phyloP scores from a whole-genome alignment of 2,329 filamentous ascomycete genomes.

The Hypoxylon sp. region DNA sequence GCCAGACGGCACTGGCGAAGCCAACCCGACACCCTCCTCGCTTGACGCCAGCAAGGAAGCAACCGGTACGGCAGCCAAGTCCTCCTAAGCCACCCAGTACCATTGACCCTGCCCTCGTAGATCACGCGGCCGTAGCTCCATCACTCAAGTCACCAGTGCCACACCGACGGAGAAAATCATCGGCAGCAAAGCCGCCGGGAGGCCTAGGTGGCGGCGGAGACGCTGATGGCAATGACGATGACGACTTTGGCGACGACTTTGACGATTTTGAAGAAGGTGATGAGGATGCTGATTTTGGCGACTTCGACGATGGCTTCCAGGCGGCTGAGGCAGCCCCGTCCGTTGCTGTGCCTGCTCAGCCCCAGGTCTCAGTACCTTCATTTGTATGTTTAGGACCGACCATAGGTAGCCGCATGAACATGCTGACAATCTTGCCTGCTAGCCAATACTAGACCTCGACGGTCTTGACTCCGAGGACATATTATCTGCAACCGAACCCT shows the following conservation, averaged over 20 bases:
- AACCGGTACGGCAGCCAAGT: constrained; percentile 49
- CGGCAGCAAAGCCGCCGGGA: constrained; percentile 39
- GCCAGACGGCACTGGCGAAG: constrained; percentile 50
- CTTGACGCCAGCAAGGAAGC: constrained; percentile 44
- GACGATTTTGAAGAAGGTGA: constrained; percentile 70
- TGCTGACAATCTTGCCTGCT: constrained; percentile 38
- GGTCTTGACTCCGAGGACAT: constrained; percentile 68
- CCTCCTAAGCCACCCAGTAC: constrained; percentile 47
- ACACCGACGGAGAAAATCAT: constrained; percentile 43
- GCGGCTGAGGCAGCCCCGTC: constrained; percentile 54
- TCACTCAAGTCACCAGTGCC: constrained; percentile 40
- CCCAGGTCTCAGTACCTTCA: constrained; percentile 48
- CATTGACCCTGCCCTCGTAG: constrained; percentile 50
- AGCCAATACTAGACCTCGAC: constrained; percentile 75
- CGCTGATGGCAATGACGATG: constrained; percentile 47
- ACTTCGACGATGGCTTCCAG: constrained; percentile 78
- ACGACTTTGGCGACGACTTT: constrained; percentile 67
- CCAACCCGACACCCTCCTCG: constrained; percentile 39
- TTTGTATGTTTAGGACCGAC: constrained; percentile 55
- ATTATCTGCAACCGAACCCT: constrained; percentile 67
- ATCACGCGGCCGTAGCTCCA: constrained; percentile 42
- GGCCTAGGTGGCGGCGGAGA: constrained; percentile 42
- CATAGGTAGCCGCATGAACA: constrained; percentile 44
- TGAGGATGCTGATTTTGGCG: constrained; percentile 66
- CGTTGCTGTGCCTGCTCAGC: constrained; percentile 45